These are phyloP conservation scores for Trichoderma lentiforme DNA, from an alignment of 2,329 filamentous ascomycete genomes.

Conservation along the genomic window DNA sequence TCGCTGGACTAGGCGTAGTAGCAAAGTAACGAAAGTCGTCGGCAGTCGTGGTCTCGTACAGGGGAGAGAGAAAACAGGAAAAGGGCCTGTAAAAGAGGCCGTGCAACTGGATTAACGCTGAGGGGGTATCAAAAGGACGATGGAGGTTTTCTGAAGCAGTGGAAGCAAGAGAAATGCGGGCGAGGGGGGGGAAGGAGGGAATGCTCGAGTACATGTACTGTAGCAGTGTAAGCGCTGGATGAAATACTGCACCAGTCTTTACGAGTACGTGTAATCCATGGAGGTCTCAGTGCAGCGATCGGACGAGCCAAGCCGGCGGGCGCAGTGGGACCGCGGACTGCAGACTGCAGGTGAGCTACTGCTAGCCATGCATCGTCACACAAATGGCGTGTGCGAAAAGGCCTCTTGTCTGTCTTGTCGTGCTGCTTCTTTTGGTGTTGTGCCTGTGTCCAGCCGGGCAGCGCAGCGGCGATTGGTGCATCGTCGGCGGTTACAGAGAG, in stretches of 20 bases:
- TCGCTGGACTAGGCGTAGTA: neutral
- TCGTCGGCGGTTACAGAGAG: constrained; percentile 40
- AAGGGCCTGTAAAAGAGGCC: neutral
- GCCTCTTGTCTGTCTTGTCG: neutral
- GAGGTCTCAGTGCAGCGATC: neutral
- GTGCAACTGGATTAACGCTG: neutral
- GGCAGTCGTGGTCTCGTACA: constrained; percentile 13
- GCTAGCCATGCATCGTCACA: constrained; percentile 18
- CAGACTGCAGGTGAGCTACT: constrained; percentile 9
- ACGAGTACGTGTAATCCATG: neutral
- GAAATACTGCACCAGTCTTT: neutral
- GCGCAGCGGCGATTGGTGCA: constrained; percentile 28
- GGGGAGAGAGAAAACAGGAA: neutral
- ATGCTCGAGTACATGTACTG: neutral
- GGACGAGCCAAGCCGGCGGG: neutral
- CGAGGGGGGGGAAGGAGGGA: neutral
- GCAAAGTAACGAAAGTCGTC: neutral
- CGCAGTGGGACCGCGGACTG: neutral
- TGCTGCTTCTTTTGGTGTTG: constrained; percentile 2
- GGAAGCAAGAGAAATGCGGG: constrained; percentile 12
- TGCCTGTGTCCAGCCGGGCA: neutral
- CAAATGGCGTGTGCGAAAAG: neutral
- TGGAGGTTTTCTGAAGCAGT: constrained; percentile 10
- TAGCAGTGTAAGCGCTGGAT: neutral
- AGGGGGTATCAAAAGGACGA: constrained; percentile 10